A percentile compares a stretch with the other conserved stretches of the same genome.
phyloP scores from a whole-genome alignment of 257 asterid genomes.

The Solanum clarkiae region DNA sequence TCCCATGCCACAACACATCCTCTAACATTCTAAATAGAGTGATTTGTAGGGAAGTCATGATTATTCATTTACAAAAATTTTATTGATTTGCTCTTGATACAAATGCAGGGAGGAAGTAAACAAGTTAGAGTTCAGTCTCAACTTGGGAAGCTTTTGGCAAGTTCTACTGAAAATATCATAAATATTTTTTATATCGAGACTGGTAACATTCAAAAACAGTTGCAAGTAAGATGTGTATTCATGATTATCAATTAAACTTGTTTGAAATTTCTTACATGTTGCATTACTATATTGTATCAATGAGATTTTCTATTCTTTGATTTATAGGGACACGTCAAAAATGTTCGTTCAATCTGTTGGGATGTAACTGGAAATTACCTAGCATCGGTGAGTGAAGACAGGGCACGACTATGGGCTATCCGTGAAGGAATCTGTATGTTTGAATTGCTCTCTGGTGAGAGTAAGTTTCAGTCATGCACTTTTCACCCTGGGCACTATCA shows the following conservation, averaged over 20 bases:
- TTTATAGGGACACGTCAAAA: not conserved
- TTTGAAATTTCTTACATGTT: not conserved
- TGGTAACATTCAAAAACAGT: not conserved
- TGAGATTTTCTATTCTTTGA: not conserved
- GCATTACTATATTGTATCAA: not conserved
- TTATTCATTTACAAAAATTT: too few species aligned
- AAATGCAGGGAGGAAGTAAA: not conserved
- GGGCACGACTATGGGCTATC: not conserved
- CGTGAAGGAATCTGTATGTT: not conserved
- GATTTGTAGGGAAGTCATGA: too few species aligned
- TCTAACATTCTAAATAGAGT: rapidly evolving
- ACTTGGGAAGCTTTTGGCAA: not conserved
- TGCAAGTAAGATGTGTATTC: not conserved
- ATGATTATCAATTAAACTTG: not conserved
- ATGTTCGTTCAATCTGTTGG: not conserved
- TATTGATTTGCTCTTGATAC: not conserved
- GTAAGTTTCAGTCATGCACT: not conserved
- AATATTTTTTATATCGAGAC: not conserved
- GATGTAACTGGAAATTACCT: not conserved
- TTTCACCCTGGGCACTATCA: not conserved
- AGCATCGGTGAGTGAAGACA: not conserved
- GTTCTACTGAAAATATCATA: not conserved
- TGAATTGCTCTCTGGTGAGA: not conserved
- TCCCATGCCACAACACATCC: too few species aligned
- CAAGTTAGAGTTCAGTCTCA: not conserved